Conservation (phyloP, 495 filamentous ascomycete species). For the Hyaloscypha bicolor region DNA sequence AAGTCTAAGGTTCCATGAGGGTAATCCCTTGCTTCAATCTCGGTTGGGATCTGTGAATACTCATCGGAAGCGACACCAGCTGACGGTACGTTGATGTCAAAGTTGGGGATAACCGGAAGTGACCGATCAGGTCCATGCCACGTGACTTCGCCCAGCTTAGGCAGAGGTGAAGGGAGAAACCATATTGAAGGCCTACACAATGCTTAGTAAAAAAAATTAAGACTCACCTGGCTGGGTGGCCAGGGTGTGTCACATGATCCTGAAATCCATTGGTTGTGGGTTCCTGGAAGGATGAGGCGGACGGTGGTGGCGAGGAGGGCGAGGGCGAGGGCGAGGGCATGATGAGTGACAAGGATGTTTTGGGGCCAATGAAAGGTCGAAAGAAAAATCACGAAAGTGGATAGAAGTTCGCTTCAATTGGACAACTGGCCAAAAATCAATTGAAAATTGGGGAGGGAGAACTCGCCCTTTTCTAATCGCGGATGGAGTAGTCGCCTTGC, state of each 20-base stretch:
- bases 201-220: constrained; percentile 16
- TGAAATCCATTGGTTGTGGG: constrained; percentile 3
- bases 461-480: no score
- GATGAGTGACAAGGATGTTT: constrained; percentile 1
- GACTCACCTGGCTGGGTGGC: constrained; percentile 9
- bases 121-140: no score
- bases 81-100: no score
- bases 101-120: no score
- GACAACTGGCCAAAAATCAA: neutral
- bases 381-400: neutral
- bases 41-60: no score
- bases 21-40: no score
- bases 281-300: neutral
- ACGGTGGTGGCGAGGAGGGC: constrained; percentile 17
- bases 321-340: constrained; percentile 4
- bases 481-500: no score
- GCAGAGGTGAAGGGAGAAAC: no score
- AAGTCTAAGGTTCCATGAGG: no score
- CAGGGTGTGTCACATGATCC: neutral
- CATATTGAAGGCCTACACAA: constrained; percentile 6
- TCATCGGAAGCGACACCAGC: no score
- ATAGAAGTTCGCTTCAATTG: neutral
- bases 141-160: no score
- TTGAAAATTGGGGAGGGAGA: no score
- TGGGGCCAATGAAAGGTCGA: constrained; percentile 1